Conservation (phyloP, 176 grass and related monocot species). For the Poa pratensis region DNA sequence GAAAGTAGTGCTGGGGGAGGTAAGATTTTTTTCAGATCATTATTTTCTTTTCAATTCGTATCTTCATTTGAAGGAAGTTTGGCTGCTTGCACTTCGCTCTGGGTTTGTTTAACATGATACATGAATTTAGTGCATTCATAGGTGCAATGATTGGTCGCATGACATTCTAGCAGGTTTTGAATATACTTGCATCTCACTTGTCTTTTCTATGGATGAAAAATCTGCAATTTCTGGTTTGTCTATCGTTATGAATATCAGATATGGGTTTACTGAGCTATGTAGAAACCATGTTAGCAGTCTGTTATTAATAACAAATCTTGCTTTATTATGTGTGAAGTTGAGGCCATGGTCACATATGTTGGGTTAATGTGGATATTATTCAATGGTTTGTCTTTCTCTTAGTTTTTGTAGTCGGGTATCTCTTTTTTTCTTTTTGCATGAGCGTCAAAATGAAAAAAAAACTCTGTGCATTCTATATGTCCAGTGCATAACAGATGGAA, state of each 20-base stretch:
- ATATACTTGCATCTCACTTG: not conserved
- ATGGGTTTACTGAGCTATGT: constrained; percentile 2
- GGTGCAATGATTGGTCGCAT: constrained; percentile 22
- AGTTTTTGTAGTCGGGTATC: not conserved
- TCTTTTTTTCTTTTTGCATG: not conserved
- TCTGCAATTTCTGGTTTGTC: not conserved
- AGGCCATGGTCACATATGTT: not conserved
- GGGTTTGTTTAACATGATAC: not conserved
- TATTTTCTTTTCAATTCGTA: constrained; percentile 15
- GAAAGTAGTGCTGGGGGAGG: constrained; percentile 81
- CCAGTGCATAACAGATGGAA: not conserved
- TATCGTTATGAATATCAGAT: constrained; percentile 7
- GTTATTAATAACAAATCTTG: constrained; percentile 5
- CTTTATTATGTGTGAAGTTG: constrained; percentile 29
- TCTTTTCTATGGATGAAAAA: constrained; percentile 39
- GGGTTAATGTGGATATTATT: constrained; percentile 17
- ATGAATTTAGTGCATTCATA: constrained; percentile 27
- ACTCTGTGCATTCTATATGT: not conserved
- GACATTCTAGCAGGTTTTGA: not conserved
- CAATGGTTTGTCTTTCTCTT: not conserved
- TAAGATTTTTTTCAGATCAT: constrained; percentile 31
- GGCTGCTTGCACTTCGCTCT: constrained; percentile 11
- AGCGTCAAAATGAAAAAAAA: not conserved
- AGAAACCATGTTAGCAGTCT: not conserved
- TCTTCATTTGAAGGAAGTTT: constrained; percentile 9